These are phyloP conservation scores for Lactarius hengduanensis DNA, from an alignment of 768 basidiomycete species.

Conservation along the genomic window DNA sequence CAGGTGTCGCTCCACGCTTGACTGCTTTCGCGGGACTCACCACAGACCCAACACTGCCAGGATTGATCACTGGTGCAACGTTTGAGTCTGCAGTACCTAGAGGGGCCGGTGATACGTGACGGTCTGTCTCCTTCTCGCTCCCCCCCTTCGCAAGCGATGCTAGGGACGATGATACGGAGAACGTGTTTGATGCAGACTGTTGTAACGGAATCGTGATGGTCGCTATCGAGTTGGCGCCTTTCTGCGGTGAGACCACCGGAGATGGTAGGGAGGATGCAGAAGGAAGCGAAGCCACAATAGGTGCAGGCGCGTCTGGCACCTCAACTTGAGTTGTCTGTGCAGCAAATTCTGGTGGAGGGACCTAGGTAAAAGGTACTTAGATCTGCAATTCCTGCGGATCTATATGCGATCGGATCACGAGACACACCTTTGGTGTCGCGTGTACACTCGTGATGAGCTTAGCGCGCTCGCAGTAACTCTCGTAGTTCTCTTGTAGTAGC, in stretches of 20 bases:
- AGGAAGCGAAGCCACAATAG: slow-evolving; percentile 33
- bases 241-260: slow-evolving; percentile 34
- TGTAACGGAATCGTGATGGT: slow-evolving; percentile 42
- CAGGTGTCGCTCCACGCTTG: slow-evolving; percentile 62
- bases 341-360: slow-evolving; percentile 64
- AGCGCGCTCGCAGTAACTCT: slow-evolving; percentile 82
- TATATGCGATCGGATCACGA: neutral
- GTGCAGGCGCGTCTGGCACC: slow-evolving; percentile 33
- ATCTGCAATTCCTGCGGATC: neutral
- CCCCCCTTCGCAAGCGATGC: slow-evolving; percentile 37
- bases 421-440: slow-evolving; percentile 70
- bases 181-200: slow-evolving; percentile 41
- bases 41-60: slow-evolving; percentile 27
- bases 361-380: slow-evolving; percentile 26
- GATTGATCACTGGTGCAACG: slow-evolving; percentile 37
- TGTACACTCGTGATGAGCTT: slow-evolving; percentile 89
- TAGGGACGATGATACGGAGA: slow-evolving; percentile 36
- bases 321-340: slow-evolving; percentile 34
- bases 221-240: slow-evolving; percentile 31
- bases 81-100: slow-evolving; percentile 72
- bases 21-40: slow-evolving; percentile 55
- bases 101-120: slow-evolving; percentile 67
- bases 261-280: slow-evolving; percentile 37
- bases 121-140: slow-evolving; percentile 46
- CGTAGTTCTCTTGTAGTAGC: slow-evolving; percentile 84